Base-by-base conservation (phyloP, 2,329 filamentous ascomycete species). In the Aspergillus pseudoviridinutans region DNA sequence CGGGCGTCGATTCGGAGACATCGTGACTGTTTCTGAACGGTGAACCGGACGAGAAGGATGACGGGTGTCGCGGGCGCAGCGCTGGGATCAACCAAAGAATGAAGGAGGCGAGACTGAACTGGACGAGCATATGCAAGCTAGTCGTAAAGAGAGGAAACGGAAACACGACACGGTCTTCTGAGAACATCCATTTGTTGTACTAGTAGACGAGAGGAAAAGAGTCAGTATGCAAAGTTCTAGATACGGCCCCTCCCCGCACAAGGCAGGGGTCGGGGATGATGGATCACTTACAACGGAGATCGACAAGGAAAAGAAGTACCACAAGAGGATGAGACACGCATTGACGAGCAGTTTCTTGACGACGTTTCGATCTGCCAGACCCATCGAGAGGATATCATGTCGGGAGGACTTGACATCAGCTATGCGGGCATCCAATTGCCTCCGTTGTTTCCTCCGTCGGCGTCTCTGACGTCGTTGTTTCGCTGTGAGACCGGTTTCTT, bases 131-230 rank as follows among this genome's bases (percentile, higher is more conserved):
- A 78, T 99, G 94, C 73, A 94, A 81, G 62, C 91, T 90, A 3
- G 94, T 99, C 10, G 92, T 96, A 76, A 97, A 97, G 51, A 99
- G 83, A 42, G 94, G 94, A 69, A 94, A 97, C 53, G 90, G 87
- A 73, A 99, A 99, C 75, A 97, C 88, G 65, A 95, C 84, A 64
- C 89, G 86, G 64, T 88, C 84, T 60, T 88, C 84, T 68, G 90
- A 90, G 77, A 99, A 97, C 93, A 99, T 97, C 94, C 94, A 97
- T 79, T 97, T 97, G 83, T 99, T 99, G 81, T 97, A 99, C 88
- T 94, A 66, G 41, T 7, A 7, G 10, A 44, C 20, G 20, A 9
- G 41, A 44, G 8, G 55, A 9, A 50, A 29, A 8, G 22, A 28
- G 22, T 22, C 14, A 20, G 12, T 55, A 55, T 49, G 27, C 27